These are phyloP conservation scores for Byssothecium circinans DNA, from an alignment of 2,329 filamentous ascomycete genomes.

Conservation along the genomic window DNA sequence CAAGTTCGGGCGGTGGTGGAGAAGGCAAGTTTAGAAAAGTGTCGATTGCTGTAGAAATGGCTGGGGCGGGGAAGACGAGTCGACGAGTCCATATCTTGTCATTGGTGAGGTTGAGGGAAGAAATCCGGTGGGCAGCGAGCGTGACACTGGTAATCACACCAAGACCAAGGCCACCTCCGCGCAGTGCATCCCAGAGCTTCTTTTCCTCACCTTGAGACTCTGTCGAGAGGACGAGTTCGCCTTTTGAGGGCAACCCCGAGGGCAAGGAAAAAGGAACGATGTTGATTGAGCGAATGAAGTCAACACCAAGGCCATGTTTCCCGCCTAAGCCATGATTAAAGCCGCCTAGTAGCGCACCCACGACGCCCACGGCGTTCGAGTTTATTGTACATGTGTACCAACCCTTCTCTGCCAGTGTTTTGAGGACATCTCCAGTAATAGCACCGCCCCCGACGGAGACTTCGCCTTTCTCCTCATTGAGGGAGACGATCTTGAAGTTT, in stretches of 20 bases:
- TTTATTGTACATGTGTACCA: slow-evolving; percentile 33
- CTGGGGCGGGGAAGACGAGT: slow-evolving; percentile 30
- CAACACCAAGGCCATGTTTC: slow-evolving; percentile 38
- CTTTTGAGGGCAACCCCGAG: slow-evolving; percentile 12
- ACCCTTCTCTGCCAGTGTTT: slow-evolving; percentile 20
- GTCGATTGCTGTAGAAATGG: slow-evolving; percentile 19
- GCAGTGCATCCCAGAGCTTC: slow-evolving; percentile 33
- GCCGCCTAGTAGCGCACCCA: slow-evolving; percentile 18
- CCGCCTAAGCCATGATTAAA: slow-evolving; percentile 26
- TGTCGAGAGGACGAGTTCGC: not conserved
- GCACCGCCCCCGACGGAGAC: slow-evolving; percentile 38
- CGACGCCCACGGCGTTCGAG: slow-evolving; percentile 19
- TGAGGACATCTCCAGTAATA: slow-evolving; percentile 28
- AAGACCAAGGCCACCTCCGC: slow-evolving; percentile 42
- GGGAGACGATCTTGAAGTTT: slow-evolving; percentile 29
- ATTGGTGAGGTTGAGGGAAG: slow-evolving; percentile 26
- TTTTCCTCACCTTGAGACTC: slow-evolving; percentile 24
- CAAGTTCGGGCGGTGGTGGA: slow-evolving; percentile 9
- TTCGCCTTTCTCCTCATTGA: slow-evolving; percentile 25
- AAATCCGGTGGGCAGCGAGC: slow-evolving; percentile 24
- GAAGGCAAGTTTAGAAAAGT: slow-evolving; percentile 23
- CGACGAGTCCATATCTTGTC: slow-evolving; percentile 38
- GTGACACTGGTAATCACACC: slow-evolving; percentile 37
- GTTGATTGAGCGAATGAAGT: slow-evolving; percentile 32
- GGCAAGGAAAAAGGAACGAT: slow-evolving; percentile 21